Percentiles rank a stretch among this genome's conserved stretches.
These are phyloP conservation scores for Penicillium italicum DNA, from an alignment of 2,329 filamentous ascomycete genomes.

Conservation along the genomic window DNA sequence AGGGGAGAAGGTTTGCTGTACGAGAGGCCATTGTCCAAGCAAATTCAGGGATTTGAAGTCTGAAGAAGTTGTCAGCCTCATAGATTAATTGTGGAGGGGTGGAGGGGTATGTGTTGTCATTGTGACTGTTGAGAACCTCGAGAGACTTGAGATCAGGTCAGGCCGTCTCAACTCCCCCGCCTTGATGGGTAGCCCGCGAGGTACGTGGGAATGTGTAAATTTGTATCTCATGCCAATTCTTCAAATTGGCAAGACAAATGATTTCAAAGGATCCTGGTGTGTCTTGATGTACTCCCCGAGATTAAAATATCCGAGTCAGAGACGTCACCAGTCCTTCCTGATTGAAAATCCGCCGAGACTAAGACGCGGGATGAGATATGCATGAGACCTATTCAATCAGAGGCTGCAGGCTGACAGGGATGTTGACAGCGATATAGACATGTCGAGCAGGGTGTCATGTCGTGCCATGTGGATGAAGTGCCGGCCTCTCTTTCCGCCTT, in stretches of 20 bases:
- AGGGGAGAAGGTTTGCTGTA: slow-evolving; percentile 1
- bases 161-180: background rate
- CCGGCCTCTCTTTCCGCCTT: background rate
- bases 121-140: background rate
- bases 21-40: background rate
- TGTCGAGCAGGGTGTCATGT: too few species aligned
- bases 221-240: background rate
- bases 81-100: background rate
- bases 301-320: background rate
- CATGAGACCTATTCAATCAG: background rate
- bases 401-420: background rate
- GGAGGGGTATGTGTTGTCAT: background rate
- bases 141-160: background rate
- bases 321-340: background rate
- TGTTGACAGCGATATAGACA: background rate
- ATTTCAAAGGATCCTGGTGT: background rate
- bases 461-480: background rate
- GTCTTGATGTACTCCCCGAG: background rate
- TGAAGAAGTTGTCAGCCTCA: slow-evolving; percentile 5
- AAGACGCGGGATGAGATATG: slow-evolving; percentile 2
- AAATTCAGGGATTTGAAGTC: background rate
- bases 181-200: too few species aligned
- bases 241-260: background rate
- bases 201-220: background rate
- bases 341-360: background rate